phyloP scores from a whole-genome alignment of 2,329 filamentous ascomycete species.

The Aspergillus tubingensis region DNA sequence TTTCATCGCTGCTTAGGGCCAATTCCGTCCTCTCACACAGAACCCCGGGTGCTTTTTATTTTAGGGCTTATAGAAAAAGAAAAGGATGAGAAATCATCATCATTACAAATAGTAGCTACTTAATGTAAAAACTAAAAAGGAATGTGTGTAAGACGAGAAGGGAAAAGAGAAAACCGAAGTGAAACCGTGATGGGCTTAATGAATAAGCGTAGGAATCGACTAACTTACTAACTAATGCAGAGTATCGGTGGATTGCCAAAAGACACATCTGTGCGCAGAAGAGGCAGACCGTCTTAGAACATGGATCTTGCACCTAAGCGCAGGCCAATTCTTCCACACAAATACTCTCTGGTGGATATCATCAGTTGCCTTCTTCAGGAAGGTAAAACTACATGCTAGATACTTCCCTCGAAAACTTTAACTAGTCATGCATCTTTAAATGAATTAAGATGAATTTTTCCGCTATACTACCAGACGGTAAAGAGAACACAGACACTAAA shows the following conservation, averaged over 20 bases:
- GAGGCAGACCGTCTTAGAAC: neutral
- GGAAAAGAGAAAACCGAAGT: neutral
- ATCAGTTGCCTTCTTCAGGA: neutral
- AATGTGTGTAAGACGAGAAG: neutral
- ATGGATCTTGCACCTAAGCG: neutral
- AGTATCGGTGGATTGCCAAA: neutral
- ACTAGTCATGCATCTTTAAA: neutral
- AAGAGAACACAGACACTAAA: too few species aligned
- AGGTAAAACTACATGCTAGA: too few species aligned
- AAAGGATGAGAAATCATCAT: neutral
- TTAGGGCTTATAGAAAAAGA: neutral
- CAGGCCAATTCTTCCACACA: neutral
- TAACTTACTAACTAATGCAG: constrained; percentile 5
- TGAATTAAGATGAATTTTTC: neutral
- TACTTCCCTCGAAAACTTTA: neutral
- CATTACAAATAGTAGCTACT: neutral
- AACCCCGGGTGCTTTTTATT: neutral
- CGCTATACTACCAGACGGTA: neutral
- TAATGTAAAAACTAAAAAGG: neutral
- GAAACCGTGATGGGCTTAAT: neutral
- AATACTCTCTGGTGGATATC: neutral
- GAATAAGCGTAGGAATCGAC: neutral
- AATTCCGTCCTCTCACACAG: neutral
- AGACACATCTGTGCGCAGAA: constrained; percentile 3
- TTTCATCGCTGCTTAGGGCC: neutral